phyloP scores from a whole-genome alignment of 139 green algal genomes.

The Spirogloea muscicola region DNA sequence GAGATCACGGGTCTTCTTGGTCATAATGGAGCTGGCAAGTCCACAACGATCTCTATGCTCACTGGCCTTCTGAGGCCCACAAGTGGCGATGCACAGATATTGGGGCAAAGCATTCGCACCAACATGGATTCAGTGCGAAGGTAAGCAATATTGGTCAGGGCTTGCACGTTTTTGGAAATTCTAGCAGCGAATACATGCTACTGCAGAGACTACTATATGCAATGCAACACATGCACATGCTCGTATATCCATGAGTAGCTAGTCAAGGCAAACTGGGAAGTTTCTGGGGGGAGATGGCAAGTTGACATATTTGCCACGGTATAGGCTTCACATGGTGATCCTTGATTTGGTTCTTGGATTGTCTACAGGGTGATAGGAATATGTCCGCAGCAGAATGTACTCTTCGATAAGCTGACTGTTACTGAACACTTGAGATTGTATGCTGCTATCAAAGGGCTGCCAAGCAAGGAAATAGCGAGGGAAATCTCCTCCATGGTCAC shows the following conservation, averaged over 20 bases:
- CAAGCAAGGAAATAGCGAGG: constrained; percentile 20
- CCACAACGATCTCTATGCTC: constrained; percentile 56
- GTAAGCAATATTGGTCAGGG: no score
- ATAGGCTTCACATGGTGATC: no score
- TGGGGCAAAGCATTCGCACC: constrained; percentile 26
- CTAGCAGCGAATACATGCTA: no score
- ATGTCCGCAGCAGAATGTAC: constrained; percentile 86
- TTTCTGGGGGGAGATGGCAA: not conserved
- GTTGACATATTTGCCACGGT: not conserved
- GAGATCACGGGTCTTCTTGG: constrained; percentile 78
- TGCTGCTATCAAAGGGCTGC: constrained; percentile 73
- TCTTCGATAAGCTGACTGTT: constrained; percentile 84
- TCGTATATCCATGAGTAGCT: no score
- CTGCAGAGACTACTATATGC: no score
- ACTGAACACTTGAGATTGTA: constrained; percentile 87
- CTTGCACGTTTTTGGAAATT: no score
- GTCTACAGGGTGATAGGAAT: constrained; percentile 54
- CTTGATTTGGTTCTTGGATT: no score
- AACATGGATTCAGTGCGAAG: constrained; percentile 64
- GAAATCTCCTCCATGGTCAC: constrained; percentile 8
- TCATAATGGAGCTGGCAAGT: constrained; percentile 63
- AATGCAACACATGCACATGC: no score
- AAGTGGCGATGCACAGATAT: constrained; percentile 47
- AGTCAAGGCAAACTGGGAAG: no score
- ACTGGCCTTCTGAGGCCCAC: constrained; percentile 65